Evolutionary conservation across 371 early-diverging fungal genomes (phyloP), one percentile per base, ranked within the genome.

Genomic region (Mortierella sp.): DNA sequence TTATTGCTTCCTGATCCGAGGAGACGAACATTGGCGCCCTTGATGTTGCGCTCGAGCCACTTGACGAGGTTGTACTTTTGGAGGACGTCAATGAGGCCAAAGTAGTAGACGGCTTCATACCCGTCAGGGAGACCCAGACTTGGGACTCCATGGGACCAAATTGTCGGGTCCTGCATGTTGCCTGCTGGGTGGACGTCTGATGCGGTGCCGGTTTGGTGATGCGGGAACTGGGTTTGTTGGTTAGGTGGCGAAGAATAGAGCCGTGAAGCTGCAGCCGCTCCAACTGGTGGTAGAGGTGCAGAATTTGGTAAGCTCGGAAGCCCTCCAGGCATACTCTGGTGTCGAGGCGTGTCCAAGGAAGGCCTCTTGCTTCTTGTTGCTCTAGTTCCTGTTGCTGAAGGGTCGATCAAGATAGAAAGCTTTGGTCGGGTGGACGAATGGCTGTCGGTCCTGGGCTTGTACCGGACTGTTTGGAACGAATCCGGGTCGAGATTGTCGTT

Each of bases 21-120:
- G 24, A 87, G 46, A 8, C 87, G 81, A 14, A 73, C 88, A 70
- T 88, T 88, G 49, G 83, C 88, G 4, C 90, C 89, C 49, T 91
- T 90, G 71, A 93, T 46, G 71, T 88, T 88, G 4, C 89, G 84
- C 72, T 93, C 93, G 38, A 93, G 63, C 92, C 91, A 90, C 72
- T 93, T 93, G 48, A 87, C 48, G 24, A 90, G 70, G 73, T 90
- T 92, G 85, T 90, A 93, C 77, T 89, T 91, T 88, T 93, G 93
- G 21, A 93, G 88, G 56, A 89, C 82, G 76, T 93, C 93, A 70
- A 93, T 91, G 27, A 93, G 75, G 11, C 93, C 93, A 79, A 93
- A 83, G 78, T 85, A 93, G 78, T 93, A 93, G 18, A 93, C 89
- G 63, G 87, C 82, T 41, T 86, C 86, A n/a, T 74, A 79, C 0